Evolutionary conservation across 805 yeast species (phyloP).

Genomic region (Kuraishia hungarica): DNA sequence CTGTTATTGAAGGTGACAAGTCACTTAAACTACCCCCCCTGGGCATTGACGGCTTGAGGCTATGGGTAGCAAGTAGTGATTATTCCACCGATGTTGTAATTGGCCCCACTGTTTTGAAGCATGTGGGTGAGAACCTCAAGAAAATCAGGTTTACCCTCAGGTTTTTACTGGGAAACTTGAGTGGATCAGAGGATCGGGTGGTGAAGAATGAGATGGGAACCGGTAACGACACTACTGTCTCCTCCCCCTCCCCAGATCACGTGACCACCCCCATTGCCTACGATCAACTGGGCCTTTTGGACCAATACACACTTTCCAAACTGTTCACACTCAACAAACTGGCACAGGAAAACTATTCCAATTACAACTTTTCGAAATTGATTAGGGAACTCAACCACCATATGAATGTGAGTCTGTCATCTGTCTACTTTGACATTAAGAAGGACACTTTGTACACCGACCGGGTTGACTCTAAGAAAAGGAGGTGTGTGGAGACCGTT

Average conservation of each 20-base stretch:
- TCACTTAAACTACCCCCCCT: slow-evolving; percentile 46
- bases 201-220: too few species aligned
- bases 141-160: slow-evolving; percentile 77
- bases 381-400: slow-evolving; percentile 62
- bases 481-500: slow-evolving; percentile 60
- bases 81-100: slow-evolving; percentile 74
- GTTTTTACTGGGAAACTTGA: slow-evolving; percentile 73
- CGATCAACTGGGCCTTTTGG: slow-evolving; percentile 35
- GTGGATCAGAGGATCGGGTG: slow-evolving; percentile 24
- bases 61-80: slow-evolving; percentile 87
- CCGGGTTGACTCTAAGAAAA: slow-evolving; percentile 29
- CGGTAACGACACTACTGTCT: too few species aligned
- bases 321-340: slow-evolving; percentile 36
- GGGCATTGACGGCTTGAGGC: slow-evolving; percentile 86
- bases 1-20: slow-evolving; percentile 54
- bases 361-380: slow-evolving; percentile 61
- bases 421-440: slow-evolving; percentile 77
- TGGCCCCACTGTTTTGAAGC: slow-evolving; percentile 61
- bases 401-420: slow-evolving; percentile 67
- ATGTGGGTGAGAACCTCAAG: slow-evolving; percentile 73
- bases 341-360: slow-evolving; percentile 36
- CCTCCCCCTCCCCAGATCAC: too few species aligned
- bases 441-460: slow-evolving; percentile 86
- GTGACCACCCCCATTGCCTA: slow-evolving; percentile 19
- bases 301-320: slow-evolving; percentile 53